Conservation (phyloP, 208 protist genomes). For the Kentomonas sorsogonicus region DNA sequence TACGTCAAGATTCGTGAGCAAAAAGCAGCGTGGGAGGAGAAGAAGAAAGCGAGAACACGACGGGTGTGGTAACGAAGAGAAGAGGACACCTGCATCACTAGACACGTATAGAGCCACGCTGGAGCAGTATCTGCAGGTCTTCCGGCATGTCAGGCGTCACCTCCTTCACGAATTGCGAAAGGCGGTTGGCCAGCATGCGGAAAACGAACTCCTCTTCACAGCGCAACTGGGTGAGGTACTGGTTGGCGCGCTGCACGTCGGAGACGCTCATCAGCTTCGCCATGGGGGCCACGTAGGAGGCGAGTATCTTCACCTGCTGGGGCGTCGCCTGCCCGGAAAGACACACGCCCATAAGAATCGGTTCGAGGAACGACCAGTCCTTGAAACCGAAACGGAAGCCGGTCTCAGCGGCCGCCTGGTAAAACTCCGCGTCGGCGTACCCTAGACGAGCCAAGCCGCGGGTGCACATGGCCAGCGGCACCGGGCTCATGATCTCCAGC, state of each 20-base stretch:
- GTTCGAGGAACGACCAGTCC: slow-evolving; percentile 64
- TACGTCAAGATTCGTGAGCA: too few relatives aligned
- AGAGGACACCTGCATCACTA: not conserved
- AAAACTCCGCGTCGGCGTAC: slow-evolving; percentile 67
- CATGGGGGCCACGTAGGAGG: slow-evolving; percentile 62
- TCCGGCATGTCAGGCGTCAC: slow-evolving; percentile 84
- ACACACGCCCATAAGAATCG: slow-evolving; percentile 70
- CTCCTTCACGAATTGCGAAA: slow-evolving; percentile 87
- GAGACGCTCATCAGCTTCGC: slow-evolving; percentile 58
- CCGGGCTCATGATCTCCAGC: slow-evolving; percentile 63
- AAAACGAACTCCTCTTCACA: slow-evolving; percentile 85
- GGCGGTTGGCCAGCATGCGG: slow-evolving; percentile 59
- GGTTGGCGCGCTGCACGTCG: slow-evolving; percentile 85
- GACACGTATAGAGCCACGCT: slow-evolving; percentile 70
- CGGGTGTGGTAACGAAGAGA: not conserved
- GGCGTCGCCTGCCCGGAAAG: slow-evolving; percentile 31
- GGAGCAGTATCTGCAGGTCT: slow-evolving; percentile 71
- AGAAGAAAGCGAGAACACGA: not conserved
- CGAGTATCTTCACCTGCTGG: slow-evolving; percentile 46
- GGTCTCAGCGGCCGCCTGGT: slow-evolving; percentile 55
- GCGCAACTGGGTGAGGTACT: slow-evolving; percentile 55
- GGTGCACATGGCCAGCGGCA: slow-evolving; percentile 34
- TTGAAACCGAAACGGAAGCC: slow-evolving; percentile 75
- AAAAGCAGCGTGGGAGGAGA: too few relatives aligned
- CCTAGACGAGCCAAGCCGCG: slow-evolving; percentile 70